A percentile compares a stretch with the other conserved stretches of the same genome.
Evolutionary conservation across 306 rosid species (phyloP).

Genomic region (Ziziphus jujuba): DNA sequence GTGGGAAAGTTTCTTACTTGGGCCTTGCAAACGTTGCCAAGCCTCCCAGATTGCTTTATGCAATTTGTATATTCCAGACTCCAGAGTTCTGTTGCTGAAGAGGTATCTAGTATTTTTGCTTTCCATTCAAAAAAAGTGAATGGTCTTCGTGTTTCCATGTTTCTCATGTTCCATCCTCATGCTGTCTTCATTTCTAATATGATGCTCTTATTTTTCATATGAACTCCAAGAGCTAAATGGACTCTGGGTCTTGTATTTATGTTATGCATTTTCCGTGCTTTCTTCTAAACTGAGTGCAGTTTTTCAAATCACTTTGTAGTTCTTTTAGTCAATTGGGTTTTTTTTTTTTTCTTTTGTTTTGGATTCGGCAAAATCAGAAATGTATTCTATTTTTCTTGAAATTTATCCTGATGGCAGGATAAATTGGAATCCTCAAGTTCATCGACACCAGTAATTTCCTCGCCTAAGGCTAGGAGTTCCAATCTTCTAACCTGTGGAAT

Average conservation of each 20-base stretch:
- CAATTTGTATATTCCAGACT: conserved; percentile 62
- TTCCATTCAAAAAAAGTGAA: conserved; percentile 2
- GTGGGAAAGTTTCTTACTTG: conserved; percentile 69
- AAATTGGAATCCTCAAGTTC: conserved; percentile 45
- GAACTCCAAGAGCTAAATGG: neutral
- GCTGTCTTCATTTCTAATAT: neutral
- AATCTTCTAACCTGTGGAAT: conserved; percentile 61
- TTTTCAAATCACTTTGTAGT: neutral
- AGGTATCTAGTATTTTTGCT: conserved; percentile 44
- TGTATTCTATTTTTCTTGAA: conserved; percentile 26
- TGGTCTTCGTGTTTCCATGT: conserved; percentile 6
- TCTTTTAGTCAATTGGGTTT: neutral
- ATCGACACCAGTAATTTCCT: conserved; percentile 43
- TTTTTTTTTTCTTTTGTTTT: neutral
- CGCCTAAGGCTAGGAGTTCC: conserved; percentile 31
- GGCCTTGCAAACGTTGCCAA: conserved; percentile 64
- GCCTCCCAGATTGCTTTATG: conserved; percentile 64
- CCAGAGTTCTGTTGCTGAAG: conserved; percentile 31
- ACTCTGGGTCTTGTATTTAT: neutral
- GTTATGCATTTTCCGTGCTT: neutral
- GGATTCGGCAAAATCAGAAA: neutral
- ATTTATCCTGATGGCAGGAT: conserved; percentile 44
- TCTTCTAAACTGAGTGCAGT: neutral
- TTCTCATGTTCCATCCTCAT: conserved; percentile 5
- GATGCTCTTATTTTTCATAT: neutral